Percentiles rank a stretch among this genome's conserved stretches.
These are phyloP conservation scores for Osmozyma mogii DNA, from an alignment of 805 yeast genomes.

Conservation along the genomic window DNA sequence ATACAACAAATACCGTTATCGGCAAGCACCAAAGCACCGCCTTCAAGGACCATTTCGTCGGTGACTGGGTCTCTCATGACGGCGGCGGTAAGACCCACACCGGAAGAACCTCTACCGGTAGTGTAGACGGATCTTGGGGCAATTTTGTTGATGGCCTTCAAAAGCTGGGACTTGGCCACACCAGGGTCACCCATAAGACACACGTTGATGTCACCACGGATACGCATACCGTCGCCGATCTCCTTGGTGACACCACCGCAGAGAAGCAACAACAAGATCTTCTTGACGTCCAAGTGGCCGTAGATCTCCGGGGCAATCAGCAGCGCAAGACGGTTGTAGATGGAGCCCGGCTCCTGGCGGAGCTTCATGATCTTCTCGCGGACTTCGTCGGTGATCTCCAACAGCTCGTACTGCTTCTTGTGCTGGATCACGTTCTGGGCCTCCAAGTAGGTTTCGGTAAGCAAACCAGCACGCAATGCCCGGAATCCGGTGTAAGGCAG, in stretches of 20 bases:
- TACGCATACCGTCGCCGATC: slow-evolving; percentile 93
- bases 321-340: slow-evolving; percentile 71
- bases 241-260: slow-evolving; percentile 95
- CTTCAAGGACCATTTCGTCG: slow-evolving; percentile 96
- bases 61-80: slow-evolving; percentile 99
- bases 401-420: slow-evolving; percentile 73
- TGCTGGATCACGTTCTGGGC: slow-evolving; percentile 83
- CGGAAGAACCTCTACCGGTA: slow-evolving; percentile 97
- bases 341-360: slow-evolving; percentile 53
- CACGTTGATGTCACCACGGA: slow-evolving; percentile 93
- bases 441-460: slow-evolving; percentile 89
- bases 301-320: slow-evolving; percentile 97
- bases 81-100: slow-evolving; percentile 98
- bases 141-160: slow-evolving; percentile 83
- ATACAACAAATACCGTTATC: slow-evolving; percentile 98
- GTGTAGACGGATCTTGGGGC: slow-evolving; percentile 97
- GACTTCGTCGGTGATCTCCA: slow-evolving; percentile 49
- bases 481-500: slow-evolving; percentile 92
- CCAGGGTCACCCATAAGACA: slow-evolving; percentile 99
- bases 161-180: slow-evolving; percentile 94
- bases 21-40: slow-evolving; percentile 94
- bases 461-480: slow-evolving; percentile 85
- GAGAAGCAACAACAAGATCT: slow-evolving; percentile 72
- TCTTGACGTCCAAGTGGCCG: slow-evolving; percentile 91
- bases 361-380: slow-evolving; percentile 49